Evolutionary conservation across 2,329 filamentous ascomycete genomes (phyloP), one percentile per base, ranked within the genome.

Genomic region (Sporothrix mexicana): DNA sequence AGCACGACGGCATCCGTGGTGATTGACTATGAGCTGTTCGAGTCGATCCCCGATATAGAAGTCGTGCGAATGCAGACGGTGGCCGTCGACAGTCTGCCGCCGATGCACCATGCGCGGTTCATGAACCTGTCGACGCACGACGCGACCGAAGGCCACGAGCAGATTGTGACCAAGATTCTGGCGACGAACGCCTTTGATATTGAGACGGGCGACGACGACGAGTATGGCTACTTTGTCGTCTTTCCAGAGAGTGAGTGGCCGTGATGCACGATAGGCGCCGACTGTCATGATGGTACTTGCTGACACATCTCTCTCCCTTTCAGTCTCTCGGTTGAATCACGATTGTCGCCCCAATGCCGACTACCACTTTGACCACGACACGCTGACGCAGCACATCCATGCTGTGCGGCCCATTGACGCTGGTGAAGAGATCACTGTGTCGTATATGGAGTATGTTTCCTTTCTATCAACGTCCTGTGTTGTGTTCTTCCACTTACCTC

Each of bases 341-440:
- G 82, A 84, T 77, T 85, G 83, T 75, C 80, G 83, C 1, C 81
- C 83, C 43, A 84, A 84, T 73, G 80, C 82, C 43, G 83, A 82
- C 76, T 84, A 84, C 78, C 80, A 79, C 74, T 83, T 83, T 73
- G 81, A 84, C 74, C 76, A 79, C 53, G 73, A 77, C 3, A 81
- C 80, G 1, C 78, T 84, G 51, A 79, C 80, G 2, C 83, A 84
- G 72, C 78, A 80, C 72, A 78, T 83, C 51, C 79, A 81, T 67
- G 84, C 82, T 47, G 77, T 80, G 12, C 79, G 82, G 0, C 79
- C 81, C 72, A 84, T 85, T 74, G 59, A 72, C 3, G 79, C 82
- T 0, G 83, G 83, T 43, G 83, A 84, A 74, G 83, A 85, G 77
- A 79, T 85, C 69, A 83, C 82, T 17, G 76, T 85, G 70, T 82